Base-by-base conservation (phyloP, 306 rosid species). In the Cucumis cinereus region DNA sequence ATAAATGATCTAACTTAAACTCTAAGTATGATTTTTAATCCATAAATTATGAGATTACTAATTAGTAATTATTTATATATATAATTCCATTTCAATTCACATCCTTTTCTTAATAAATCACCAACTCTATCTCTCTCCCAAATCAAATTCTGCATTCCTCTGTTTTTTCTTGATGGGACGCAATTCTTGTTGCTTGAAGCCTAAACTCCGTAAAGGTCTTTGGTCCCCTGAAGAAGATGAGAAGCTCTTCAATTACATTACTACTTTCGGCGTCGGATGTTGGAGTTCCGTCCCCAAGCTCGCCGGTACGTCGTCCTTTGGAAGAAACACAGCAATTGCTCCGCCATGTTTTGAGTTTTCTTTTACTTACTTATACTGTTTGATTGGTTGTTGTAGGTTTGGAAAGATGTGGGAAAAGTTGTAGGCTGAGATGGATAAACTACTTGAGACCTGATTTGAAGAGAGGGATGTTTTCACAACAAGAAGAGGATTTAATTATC, bases 141-240 rank as follows among this genome's bases (percentile, higher is more conserved):
- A 45, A 45, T 45, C n/a, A 16, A 50, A 50, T 16, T 50, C 20
- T 8, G 10, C 16, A 5, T 40, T 67, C 35, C 73, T 64, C 72
- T 64, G 50, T 35, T n/a, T 61, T 61, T 8, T 63, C 74, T 49
- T 79, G 74, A 91, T 93, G 98, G 98, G 96, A 83, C 94, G 98
- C 55, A 92, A 89, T 86, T 93, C 98, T 16, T 90, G 90, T 73
- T 90, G 91, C 79, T 75, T 84, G 67, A 93, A 88, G 84, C 95
- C 89, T 71, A 93, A 93, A 76, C 43, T 93, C 69, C 88, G 98
- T 70, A 93, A 93, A 82, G 98, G 98, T 15, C 78, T 93, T 19
- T 93, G 98, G 98, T 93, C 98, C 12, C 98, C 96, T 26, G 98
- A 93, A 79, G 98, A 92, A 86, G 98, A 92, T 79, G 96, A 92